These are phyloP conservation scores for Hypoxylon sp. DNA, from an alignment of 2,329 filamentous ascomycete genomes.

Conservation along the genomic window DNA sequence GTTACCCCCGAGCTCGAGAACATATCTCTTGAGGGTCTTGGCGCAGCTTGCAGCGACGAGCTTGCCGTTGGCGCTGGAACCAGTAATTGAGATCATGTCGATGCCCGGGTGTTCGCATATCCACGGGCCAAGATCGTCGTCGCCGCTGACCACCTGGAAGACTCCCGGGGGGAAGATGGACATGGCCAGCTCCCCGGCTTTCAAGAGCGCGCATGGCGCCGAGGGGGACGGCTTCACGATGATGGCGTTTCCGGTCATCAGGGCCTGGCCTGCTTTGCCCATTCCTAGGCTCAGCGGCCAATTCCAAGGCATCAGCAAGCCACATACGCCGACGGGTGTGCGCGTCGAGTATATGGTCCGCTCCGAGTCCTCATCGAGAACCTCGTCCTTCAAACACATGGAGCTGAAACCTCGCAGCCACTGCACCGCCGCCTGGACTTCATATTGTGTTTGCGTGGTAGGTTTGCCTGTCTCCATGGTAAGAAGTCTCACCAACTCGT, in stretches of 20 bases:
- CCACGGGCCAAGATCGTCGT: conserved; percentile 66
- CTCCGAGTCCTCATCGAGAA: conserved; percentile 50
- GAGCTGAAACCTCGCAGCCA: neutral
- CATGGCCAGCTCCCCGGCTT: conserved; percentile 65
- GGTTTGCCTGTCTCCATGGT: conserved; percentile 32
- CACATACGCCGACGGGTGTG: conserved; percentile 53
- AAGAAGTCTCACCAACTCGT: conserved; percentile 24
- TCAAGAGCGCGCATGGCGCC: conserved; percentile 56
- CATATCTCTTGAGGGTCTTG: conserved; percentile 66
- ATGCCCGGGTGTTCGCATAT: conserved; percentile 67
- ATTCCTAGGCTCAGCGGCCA: conserved; percentile 60
- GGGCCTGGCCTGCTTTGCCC: conserved; percentile 63
- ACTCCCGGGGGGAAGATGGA: conserved; percentile 68
- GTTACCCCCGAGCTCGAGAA: conserved; percentile 69
- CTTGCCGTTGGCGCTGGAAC: conserved; percentile 67
- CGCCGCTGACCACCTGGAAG: conserved; percentile 66
- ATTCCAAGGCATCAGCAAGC: conserved; percentile 64
- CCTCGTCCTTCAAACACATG: conserved; percentile 48
- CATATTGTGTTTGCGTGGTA: conserved; percentile 11
- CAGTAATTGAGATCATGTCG: conserved; percentile 70
- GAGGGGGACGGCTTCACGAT: conserved; percentile 67
- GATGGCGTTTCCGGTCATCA: conserved; percentile 64
- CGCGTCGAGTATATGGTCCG: conserved; percentile 46
- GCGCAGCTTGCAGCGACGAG: conserved; percentile 63
- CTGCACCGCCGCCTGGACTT: neutral